phyloP scores from a whole-genome alignment of 1,284 basidiomycete genomes.

The Ceratobasidium sp. region DNA sequence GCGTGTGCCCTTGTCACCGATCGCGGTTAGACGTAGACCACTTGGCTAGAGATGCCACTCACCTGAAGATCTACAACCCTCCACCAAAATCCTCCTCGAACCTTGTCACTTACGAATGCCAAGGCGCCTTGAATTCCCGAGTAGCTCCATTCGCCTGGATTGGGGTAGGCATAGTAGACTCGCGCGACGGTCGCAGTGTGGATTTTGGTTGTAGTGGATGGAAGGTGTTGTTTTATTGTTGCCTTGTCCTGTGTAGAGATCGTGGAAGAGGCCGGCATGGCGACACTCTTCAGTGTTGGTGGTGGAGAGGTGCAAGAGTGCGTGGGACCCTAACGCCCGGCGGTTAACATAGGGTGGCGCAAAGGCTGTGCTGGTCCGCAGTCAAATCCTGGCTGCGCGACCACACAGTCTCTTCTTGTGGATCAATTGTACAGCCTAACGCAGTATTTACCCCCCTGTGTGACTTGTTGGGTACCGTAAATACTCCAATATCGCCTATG shows the following conservation, averaged over 20 bases:
- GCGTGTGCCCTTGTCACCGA: constrained; percentile 64
- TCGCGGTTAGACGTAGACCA: not conserved
- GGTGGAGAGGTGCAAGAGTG: not conserved
- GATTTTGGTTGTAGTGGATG: constrained; percentile 69
- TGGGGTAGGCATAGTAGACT: constrained; percentile 84
- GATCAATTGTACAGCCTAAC: not conserved
- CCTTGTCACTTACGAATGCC: constrained; percentile 70
- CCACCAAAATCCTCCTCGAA: constrained; percentile 66
- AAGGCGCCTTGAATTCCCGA: constrained; percentile 84
- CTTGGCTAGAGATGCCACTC: constrained; percentile 44
- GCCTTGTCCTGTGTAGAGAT: constrained; percentile 76
- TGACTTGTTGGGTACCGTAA: too few species aligned
- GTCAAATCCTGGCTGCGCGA: not conserved
- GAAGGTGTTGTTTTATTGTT: constrained; percentile 72
- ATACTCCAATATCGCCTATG: too few species aligned
- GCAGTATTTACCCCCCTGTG: not conserved
- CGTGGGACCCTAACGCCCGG: not conserved
- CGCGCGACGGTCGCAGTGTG: constrained; percentile 77
- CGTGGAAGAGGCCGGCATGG: constrained; percentile 74
- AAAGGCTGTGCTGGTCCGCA: not conserved
- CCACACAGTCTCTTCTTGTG: not conserved
- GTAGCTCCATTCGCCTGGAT: constrained; percentile 81
- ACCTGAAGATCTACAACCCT: constrained; percentile 78
- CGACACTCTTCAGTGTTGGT: not conserved
- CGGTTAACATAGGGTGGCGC: not conserved